A percentile compares a stretch with the other conserved stretches of the same genome.
These are phyloP conservation scores for Cerioporus squamosus DNA, from an alignment of 1,284 basidiomycete genomes.

Conservation along the genomic window DNA sequence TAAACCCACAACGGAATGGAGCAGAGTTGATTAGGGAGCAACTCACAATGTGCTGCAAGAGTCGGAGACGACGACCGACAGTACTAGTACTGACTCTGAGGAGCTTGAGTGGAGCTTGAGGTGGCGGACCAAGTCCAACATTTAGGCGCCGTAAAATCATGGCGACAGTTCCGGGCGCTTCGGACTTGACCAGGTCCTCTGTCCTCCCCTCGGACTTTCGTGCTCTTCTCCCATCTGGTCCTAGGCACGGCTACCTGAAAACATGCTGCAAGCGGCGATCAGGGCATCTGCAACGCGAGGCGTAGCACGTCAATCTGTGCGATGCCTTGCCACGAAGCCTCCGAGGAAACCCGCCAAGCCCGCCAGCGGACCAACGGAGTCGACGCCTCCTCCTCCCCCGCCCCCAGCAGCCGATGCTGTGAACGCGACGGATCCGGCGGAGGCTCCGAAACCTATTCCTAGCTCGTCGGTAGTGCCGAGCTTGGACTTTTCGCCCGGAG, in stretches of 20 bases:
- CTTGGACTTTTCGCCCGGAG: slow-evolving; percentile 34
- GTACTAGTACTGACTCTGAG: no score
- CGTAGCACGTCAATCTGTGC: slow-evolving; percentile 23
- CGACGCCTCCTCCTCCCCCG: slow-evolving; percentile 18
- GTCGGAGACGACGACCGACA: no score
- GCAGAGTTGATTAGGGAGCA: no score
- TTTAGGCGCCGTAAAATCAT: slow-evolving; percentile 9
- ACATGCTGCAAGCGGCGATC: slow-evolving; percentile 23
- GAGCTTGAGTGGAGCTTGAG: background rate
- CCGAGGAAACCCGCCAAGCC: slow-evolving; percentile 14
- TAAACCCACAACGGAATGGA: no score
- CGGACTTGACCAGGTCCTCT: background rate
- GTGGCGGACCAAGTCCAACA: background rate
- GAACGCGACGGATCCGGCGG: slow-evolving; percentile 4
- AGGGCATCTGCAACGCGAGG: slow-evolving; percentile 19
- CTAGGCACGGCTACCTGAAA: background rate
- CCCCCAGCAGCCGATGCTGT: slow-evolving; percentile 12
- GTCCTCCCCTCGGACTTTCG: slow-evolving; percentile 3
- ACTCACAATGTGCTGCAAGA: no score
- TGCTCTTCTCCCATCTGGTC: background rate
- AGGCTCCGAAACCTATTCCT: slow-evolving; percentile 13
- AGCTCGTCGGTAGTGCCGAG: slow-evolving; percentile 31
- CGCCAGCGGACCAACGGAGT: slow-evolving; percentile 5
- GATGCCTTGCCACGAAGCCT: slow-evolving; percentile 30
- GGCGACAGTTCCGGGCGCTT: slow-evolving; percentile 4